Base-by-base conservation (phyloP, 495 filamentous ascomycete genomes). In the Pseudomonodictys pantanalensis region DNA sequence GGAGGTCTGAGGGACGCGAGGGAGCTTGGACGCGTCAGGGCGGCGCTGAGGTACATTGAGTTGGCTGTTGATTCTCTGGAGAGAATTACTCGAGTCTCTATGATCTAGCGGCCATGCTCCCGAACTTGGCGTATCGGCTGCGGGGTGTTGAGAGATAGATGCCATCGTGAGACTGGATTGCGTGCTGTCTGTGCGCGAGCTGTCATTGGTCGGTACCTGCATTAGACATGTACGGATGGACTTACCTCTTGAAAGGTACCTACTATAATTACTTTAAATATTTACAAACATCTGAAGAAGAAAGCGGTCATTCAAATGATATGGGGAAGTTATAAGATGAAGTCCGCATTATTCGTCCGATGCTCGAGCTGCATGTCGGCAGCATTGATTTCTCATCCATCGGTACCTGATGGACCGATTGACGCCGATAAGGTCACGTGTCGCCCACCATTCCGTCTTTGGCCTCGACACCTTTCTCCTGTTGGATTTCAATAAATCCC, bases 111-210 rank as follows among this genome's bases (percentile, higher is more conserved):
- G n/a, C n/a, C n/a, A n/a, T n/a, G n/a, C n/a, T n/a, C n/a, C n/a
- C n/a, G n/a, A n/a, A n/a, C n/a, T n/a, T n/a, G n/a, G n/a, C n/a
- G 45, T 15, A 1, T 39, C 26, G 39, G 24, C 28, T 20, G 5
- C 20, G 30, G 25, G 5, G 28, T 58, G 20, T 35, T 20, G 23
- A 32, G 28, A 24, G 30, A 24, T n/a, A 22, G 41, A 33, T 44
- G n/a, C 56, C 51, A 56, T 62, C 15, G 51, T 22, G 51, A 51
- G 15, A 41, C 20, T 1, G 6, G 23, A 55, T 61, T 53, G 58
- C 58, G 58, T 61, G 58, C 51, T 61, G 50, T 61, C 51, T 51
- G 58, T 50, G 58, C 51, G 25, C 39, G 3, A 10, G 1, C 22
- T 30, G 33, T 55, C 24, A 62, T 62, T 62, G 58, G 58, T 15